phyloP scores from a whole-genome alignment of 1,284 basidiomycete genomes.

The Phlebopus sp. region DNA sequence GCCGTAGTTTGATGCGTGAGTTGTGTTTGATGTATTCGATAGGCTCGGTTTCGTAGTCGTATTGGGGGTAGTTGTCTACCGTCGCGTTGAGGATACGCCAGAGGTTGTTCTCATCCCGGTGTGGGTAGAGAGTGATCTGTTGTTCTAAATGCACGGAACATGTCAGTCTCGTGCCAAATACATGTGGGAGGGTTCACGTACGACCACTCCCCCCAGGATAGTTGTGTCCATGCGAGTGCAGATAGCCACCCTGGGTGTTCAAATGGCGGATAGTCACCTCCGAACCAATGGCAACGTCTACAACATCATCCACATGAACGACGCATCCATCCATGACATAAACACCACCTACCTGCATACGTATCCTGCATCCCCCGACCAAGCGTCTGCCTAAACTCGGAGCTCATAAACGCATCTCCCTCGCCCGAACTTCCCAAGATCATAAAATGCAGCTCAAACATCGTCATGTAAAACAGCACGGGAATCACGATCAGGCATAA shows the following conservation, averaged over 20 bases:
- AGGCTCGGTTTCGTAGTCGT: constrained; percentile 56
- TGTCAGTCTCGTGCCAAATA: constrained; percentile 6
- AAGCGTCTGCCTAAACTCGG: constrained; percentile 96
- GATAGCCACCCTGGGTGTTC: constrained; percentile 96
- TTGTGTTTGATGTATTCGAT: constrained; percentile 67
- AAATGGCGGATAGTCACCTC: constrained; percentile 83
- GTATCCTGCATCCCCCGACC: constrained; percentile 91
- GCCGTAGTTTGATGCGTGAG: constrained; percentile 80
- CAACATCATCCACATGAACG: constrained; percentile 5
- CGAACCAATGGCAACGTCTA: constrained; percentile 88
- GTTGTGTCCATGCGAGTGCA: constrained; percentile 90
- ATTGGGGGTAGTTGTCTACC: constrained; percentile 44
- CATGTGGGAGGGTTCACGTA: constrained; percentile 36
- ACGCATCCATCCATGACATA: neutral
- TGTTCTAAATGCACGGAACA: constrained; percentile 60
- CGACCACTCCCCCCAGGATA: constrained; percentile 88
- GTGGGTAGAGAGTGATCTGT: constrained; percentile 97
- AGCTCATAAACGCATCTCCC: constrained; percentile 99
- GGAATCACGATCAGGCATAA: constrained; percentile 88
- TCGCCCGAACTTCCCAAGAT: constrained; percentile 89
- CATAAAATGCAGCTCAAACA: constrained; percentile 94
- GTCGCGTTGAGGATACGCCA: constrained; percentile 83
- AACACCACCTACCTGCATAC: constrained; percentile 64
- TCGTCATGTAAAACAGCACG: constrained; percentile 86
- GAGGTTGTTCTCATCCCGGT: constrained; percentile 89